Conservation (phyloP, 228 moss, liverwort and hornwort genomes). For the Sphagnum fallax region DNA sequence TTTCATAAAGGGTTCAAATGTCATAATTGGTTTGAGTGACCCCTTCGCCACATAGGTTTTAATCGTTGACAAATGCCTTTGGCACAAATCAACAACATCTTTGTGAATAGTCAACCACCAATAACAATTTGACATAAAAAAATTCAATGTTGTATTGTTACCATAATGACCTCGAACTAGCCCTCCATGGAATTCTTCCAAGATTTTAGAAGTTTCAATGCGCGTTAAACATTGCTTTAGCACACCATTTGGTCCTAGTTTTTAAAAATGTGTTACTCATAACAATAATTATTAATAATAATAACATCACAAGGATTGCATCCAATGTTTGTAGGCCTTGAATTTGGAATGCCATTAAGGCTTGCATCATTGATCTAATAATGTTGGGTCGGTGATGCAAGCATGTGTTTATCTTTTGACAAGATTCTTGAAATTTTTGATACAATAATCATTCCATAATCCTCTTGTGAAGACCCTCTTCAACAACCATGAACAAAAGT, state of each 20-base stretch:
- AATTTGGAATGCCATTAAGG: constrained; percentile 18
- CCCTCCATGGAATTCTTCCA: too few relatives aligned
- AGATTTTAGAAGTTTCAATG: too few relatives aligned
- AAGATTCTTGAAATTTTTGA: constrained; percentile 25
- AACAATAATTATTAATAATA: constrained; percentile 57
- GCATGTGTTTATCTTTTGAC: constrained; percentile 47
- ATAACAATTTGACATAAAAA: too few relatives aligned
- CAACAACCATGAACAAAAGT: neutral
- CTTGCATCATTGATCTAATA: constrained; percentile 34
- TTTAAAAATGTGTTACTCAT: constrained; percentile 67
- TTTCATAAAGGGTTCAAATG: too few relatives aligned
- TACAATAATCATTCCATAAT: constrained; percentile 16
- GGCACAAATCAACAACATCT: too few relatives aligned
- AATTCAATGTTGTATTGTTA: too few relatives aligned
- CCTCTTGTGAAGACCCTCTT: constrained; percentile 10
- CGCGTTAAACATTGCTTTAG: too few relatives aligned
- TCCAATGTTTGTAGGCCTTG: constrained; percentile 40
- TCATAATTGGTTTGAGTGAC: too few relatives aligned
- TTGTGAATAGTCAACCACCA: too few relatives aligned
- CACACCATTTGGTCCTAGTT: neutral
- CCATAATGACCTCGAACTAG: too few relatives aligned
- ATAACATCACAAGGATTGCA: constrained; percentile 50
- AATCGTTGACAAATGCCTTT: too few relatives aligned
- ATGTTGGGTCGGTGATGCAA: constrained; percentile 49
- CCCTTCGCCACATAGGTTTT: too few relatives aligned